Evolutionary conservation across 352 stramenopile genomes (phyloP), one percentile per base, ranked within the genome.

Genomic region (Phytopythium litorale): DNA sequence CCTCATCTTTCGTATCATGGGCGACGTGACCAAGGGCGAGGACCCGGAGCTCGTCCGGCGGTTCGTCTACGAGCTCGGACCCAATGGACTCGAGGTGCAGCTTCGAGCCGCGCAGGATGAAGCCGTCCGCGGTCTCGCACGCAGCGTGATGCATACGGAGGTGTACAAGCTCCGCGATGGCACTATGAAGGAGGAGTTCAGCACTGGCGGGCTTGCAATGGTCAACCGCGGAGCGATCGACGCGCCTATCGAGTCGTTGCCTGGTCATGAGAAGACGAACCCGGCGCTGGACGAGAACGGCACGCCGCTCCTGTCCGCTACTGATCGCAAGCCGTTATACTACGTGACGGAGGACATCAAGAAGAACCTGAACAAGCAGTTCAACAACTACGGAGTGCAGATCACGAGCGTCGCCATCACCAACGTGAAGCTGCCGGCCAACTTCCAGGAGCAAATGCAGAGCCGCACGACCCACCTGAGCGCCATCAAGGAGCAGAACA

Each of bases 1-100:
- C 43, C 72, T 96, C n/a, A 81, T 96, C 21, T 71, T 97, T 3
- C 83, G 88, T 21, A 96, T 97, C 72, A 96, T 96, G 85, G 87
- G 87, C 37, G 87, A 96, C 59, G 72, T 75, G 51, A 65, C 65
- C n/a, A 88, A 88, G 38, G 85, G 82, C 16, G 89, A 97, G 69
- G 81, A 97, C 63, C 87, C 88, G 0, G 65, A 73, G 18, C 75
- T 96, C 35, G 90, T 97, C 19, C 86, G 84, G 6, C 87, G 81
- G 19, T 97, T 97, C 58, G 87, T 97, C 7, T 95, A 97, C 68
- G 86, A 96, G 63, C 70, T 97, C 13, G 89, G 85, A 1, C 78
- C 88, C 0, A 84, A 88, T 54, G 87, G 88, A 4, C 78, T 97
- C 19, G 86, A 96, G 56, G 76, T 90, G 33, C 90, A 96, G 68